phyloP scores from a whole-genome alignment of 1,139 yeast genomes.

The Blastobotrys elegans region DNA sequence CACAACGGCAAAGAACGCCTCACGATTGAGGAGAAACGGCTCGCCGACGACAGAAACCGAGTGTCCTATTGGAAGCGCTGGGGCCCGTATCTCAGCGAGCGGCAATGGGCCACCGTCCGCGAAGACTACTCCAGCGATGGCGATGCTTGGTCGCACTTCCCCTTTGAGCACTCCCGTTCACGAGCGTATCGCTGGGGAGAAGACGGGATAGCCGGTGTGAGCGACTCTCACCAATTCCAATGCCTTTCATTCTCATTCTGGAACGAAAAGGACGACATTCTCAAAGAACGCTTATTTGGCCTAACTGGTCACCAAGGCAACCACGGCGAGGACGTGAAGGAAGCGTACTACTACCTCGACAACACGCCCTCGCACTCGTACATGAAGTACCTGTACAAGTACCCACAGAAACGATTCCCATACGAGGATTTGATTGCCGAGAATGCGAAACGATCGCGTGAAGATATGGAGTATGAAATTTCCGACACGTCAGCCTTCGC shows the following conservation, averaged over 20 bases:
- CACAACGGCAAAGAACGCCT: constrained; percentile 29
- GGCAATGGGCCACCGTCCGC: constrained; percentile 93
- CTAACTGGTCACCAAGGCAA: constrained; percentile 91
- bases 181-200: constrained; percentile 95
- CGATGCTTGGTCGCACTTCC: constrained; percentile 90
- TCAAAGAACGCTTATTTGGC: constrained; percentile 86
- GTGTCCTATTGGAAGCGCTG: constrained; percentile 72
- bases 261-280: constrained; percentile 84
- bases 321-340: constrained; percentile 95
- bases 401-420: constrained; percentile 82
- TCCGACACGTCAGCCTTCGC: constrained; percentile 72
- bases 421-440: constrained; percentile 70
- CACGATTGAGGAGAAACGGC: constrained; percentile 65
- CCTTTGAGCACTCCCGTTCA: constrained; percentile 80
- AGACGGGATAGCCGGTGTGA: constrained; percentile 90
- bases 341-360: constrained; percentile 78
- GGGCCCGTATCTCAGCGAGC: constrained; percentile 90
- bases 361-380: constrained; percentile 92
- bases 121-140: constrained; percentile 85
- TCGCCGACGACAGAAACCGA: constrained; percentile 53
- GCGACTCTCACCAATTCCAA: constrained; percentile 76
- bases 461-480: constrained; percentile 66
- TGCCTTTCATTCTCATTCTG: constrained; percentile 81
- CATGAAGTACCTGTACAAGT: constrained; percentile 88
- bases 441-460: constrained; percentile 60